phyloP scores from a whole-genome alignment of 768 basidiomycete species.

The Kwoniella botswanensis region DNA sequence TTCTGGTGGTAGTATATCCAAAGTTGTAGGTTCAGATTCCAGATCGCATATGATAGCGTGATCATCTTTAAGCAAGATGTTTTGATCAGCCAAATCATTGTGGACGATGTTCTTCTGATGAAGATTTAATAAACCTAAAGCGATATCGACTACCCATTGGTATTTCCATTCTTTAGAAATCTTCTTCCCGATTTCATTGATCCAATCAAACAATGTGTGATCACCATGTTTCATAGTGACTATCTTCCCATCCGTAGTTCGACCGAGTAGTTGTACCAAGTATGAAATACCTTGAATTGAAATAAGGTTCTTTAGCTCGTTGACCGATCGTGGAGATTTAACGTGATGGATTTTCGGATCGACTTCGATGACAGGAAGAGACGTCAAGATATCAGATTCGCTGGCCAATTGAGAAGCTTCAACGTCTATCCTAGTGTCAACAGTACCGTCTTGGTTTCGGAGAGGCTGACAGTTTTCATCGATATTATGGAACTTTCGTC shows the following conservation, averaged over 20 bases:
- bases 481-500: too few relatives aligned
- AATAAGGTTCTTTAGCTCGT: not conserved
- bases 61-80: not conserved
- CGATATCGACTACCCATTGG: conserved; percentile 2
- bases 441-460: not conserved
- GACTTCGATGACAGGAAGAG: not conserved
- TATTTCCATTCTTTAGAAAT: not conserved
- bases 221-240: not conserved
- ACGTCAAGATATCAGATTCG: not conserved
- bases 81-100: not conserved
- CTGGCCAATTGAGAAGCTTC: not conserved
- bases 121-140: not conserved
- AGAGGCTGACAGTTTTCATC: too few relatives aligned
- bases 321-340: not conserved
- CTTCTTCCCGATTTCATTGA: too few relatives aligned
- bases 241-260: not conserved
- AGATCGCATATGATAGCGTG: not conserved
- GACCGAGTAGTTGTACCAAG: not conserved
- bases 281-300: not conserved
- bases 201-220: not conserved
- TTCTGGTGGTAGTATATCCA: not conserved
- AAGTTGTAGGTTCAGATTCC: not conserved
- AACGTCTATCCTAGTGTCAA: not conserved
- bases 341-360: not conserved
- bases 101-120: not conserved